phyloP scores from a whole-genome alignment of 2,329 filamentous ascomycete genomes.

The Claviceps africana region DNA sequence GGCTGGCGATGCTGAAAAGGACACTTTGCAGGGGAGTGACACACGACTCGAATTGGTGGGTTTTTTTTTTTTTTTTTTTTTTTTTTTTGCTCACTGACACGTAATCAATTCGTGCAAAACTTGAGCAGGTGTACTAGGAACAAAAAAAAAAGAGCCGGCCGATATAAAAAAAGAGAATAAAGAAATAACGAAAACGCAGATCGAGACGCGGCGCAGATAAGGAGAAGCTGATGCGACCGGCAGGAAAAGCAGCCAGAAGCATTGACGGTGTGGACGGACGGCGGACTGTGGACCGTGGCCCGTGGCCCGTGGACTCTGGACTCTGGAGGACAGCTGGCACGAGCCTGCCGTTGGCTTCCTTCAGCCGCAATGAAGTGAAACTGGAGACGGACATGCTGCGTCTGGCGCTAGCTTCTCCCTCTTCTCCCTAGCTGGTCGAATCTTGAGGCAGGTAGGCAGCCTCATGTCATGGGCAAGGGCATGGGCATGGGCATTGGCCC shows the following conservation, averaged over 20 bases:
- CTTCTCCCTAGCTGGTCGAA: not conserved
- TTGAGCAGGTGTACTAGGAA: not conserved
- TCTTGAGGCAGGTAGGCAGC: not conserved
- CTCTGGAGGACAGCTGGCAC: conserved; percentile 3
- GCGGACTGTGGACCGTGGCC: not conserved
- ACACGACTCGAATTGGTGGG: not conserved
- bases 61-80: too few species aligned
- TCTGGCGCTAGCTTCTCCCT: not conserved
- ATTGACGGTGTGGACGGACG: not conserved
- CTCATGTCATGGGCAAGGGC: too few species aligned
- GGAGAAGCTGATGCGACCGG: not conserved
- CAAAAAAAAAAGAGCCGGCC: not conserved
- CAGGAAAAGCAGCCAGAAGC: too few species aligned
- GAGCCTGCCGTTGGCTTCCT: not conserved
- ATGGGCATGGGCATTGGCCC: too few species aligned
- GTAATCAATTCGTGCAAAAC: not conserved
- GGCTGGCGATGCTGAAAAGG: conserved; percentile 1
- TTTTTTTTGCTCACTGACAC: not conserved
- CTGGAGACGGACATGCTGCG: not conserved
- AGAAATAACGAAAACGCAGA: not conserved
- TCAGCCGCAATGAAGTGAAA: not conserved
- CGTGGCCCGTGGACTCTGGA: too few species aligned
- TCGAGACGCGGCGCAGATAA: not conserved
- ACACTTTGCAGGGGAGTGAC: not conserved
- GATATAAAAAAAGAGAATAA: not conserved